Percentiles rank a stretch among this genome's conserved stretches.
phyloP scores from a whole-genome alignment of 1,284 basidiomycete species.

The Cystobasidium sp. region DNA sequence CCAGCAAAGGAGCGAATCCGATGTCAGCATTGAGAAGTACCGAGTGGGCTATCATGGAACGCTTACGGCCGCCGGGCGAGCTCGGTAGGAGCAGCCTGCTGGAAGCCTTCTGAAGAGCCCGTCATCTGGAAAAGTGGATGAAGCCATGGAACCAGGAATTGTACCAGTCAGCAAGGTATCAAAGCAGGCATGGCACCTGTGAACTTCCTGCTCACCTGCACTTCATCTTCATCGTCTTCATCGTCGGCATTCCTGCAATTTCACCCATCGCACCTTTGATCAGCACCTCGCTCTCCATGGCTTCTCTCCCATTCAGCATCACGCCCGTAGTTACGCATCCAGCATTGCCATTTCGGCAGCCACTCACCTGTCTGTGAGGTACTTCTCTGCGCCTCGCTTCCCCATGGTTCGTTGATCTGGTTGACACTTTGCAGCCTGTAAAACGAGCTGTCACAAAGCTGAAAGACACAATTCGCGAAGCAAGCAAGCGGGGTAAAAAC shows the following conservation, averaged over 20 bases:
- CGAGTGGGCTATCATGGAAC: neutral
- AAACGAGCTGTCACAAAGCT: neutral
- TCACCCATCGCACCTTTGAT: neutral
- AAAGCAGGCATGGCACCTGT: neutral
- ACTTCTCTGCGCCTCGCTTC: slow-evolving; percentile 51
- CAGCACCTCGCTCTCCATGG: neutral
- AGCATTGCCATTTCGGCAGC: neutral
- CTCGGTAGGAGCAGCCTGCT: slow-evolving; percentile 34
- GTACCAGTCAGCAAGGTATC: neutral
- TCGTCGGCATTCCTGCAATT: slow-evolving; percentile 46
- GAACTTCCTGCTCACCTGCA: slow-evolving; percentile 4
- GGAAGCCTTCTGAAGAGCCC: slow-evolving; percentile 30
- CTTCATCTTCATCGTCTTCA: slow-evolving; percentile 44
- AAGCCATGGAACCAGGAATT: neutral
- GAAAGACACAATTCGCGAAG: neutral
- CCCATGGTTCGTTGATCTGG: neutral
- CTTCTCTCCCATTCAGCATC: neutral
- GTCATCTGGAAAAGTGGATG: neutral
- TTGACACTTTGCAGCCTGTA: neutral
- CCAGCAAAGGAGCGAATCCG: neutral
- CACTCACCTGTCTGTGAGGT: slow-evolving; percentile 48
- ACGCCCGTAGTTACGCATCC: neutral
- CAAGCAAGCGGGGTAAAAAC: slow-evolving; percentile 5
- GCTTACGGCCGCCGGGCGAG: slow-evolving; percentile 41
- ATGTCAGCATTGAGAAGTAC: neutral